Conservation (phyloP, 2,329 filamentous ascomycete genomes). For the Gliomastix tumulicola region DNA sequence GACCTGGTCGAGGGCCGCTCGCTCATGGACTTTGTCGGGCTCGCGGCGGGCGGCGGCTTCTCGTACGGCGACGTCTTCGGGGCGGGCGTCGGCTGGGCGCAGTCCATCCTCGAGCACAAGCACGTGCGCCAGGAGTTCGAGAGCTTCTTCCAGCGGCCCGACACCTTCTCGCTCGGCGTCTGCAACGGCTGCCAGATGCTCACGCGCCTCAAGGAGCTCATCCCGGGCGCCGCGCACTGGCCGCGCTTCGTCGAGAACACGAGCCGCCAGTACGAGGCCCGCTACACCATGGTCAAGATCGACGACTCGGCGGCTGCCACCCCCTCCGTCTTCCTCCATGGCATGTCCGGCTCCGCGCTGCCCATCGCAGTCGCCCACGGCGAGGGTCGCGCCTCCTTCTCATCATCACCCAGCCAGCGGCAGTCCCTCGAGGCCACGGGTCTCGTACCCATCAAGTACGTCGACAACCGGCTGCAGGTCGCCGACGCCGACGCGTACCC, state of each 20-base stretch:
- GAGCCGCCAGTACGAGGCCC: conserved; percentile 84
- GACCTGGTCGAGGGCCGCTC: conserved; percentile 78
- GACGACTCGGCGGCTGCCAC: conserved; percentile 43
- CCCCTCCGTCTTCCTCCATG: conserved; percentile 80
- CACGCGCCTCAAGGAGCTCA: conserved; percentile 68
- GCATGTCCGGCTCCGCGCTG: conserved; percentile 74
- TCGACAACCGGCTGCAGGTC: conserved; percentile 65
- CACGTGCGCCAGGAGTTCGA: conserved; percentile 71
- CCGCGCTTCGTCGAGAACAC: conserved; percentile 80
- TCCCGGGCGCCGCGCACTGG: conserved; percentile 79
- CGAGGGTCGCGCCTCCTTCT: conserved; percentile 75
- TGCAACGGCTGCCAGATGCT: conserved; percentile 99
- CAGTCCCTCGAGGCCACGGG: conserved; percentile 55
- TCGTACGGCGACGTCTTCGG: conserved; percentile 82
- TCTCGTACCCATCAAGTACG: conserved; percentile 72
- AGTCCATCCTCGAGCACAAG: conserved; percentile 81
- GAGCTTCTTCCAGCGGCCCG: conserved; percentile 75
- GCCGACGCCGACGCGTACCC: conserved; percentile 77
- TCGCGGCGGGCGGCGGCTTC: conserved; percentile 95
- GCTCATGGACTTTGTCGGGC: conserved; percentile 74
- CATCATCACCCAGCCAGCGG: conserved; percentile 41
- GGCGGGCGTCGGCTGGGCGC: conserved; percentile 95
- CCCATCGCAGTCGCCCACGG: conserved; percentile 88
- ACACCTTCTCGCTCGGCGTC: conserved; percentile 89
- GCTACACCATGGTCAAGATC: conserved; percentile 76